These are phyloP conservation scores for Aspergillus carbonarius DNA, from an alignment of 2,329 filamentous ascomycete species.

Conservation along the genomic window DNA sequence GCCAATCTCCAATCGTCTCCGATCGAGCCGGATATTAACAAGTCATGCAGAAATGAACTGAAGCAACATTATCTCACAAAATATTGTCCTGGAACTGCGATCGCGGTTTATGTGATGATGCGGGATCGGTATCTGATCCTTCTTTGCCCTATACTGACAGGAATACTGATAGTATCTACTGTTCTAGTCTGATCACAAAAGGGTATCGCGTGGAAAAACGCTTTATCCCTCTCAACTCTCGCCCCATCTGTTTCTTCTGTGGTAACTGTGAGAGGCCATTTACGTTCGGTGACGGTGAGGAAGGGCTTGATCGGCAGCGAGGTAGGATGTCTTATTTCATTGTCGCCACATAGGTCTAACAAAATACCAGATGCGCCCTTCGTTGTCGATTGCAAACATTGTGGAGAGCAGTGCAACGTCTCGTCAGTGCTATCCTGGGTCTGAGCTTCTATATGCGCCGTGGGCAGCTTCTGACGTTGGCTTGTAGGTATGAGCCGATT, in stretches of 20 bases:
- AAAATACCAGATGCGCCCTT: conserved; percentile 13
- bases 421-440: conserved; percentile 14
- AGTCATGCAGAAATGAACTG: conserved; percentile 22
- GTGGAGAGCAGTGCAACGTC: conserved; percentile 23
- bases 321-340: conserved; percentile 10
- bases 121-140: conserved; percentile 26
- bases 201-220: conserved; percentile 33
- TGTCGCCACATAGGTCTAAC: conserved; percentile 3
- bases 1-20: background rate
- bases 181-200: conserved; percentile 29
- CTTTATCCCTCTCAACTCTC: conserved; percentile 26
- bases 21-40: conserved; percentile 2
- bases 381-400: conserved; percentile 21
- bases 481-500: conserved; percentile 21
- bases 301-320: conserved; percentile 15
- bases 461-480: background rate
- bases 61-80: conserved; percentile 30
- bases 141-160: background rate
- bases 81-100: conserved; percentile 29
- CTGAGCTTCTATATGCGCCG: background rate
- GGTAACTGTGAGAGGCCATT: conserved; percentile 27
- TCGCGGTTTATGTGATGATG: conserved; percentile 33
- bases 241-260: conserved; percentile 28
- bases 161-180: background rate
- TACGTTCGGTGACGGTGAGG: conserved; percentile 19